Conservation (phyloP, 108 stramenopile species). For the Pseudonitzschia delicatissima region DNA sequence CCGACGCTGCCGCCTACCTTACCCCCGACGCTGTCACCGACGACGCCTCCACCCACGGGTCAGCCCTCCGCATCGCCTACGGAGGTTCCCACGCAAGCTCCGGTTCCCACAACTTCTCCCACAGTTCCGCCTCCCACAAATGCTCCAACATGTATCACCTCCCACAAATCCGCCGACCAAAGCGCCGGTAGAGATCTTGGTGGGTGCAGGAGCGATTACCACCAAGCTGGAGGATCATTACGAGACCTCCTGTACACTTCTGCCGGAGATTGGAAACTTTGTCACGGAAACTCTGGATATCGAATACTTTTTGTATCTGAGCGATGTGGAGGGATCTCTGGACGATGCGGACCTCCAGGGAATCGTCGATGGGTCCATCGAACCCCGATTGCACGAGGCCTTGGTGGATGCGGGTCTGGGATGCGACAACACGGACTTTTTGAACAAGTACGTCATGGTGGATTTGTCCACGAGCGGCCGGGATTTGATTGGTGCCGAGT, state of each 20-base stretch:
- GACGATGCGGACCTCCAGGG: background rate
- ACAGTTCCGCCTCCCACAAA: background rate
- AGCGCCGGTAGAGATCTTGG: background rate
- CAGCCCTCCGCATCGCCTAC: background rate
- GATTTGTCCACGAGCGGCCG: background rate
- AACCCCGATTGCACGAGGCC: background rate
- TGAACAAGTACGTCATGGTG: background rate
- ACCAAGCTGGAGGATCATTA: background rate
- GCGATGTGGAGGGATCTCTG: background rate
- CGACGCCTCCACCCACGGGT: background rate
- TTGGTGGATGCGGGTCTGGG: background rate
- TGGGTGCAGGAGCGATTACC: background rate
- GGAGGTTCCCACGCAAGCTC: background rate
- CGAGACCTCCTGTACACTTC: background rate
- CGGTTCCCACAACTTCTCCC: background rate
- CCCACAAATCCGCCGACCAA: background rate
- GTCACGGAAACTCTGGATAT: constrained; percentile 3
- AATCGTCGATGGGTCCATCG: background rate
- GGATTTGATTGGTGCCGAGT: background rate
- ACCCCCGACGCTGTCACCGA: background rate
- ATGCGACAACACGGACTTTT: background rate
- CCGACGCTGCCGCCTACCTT: background rate
- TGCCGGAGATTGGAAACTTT: background rate
- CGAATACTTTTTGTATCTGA: constrained; percentile 8
- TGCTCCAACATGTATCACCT: background rate